Conservation (phyloP, 352 stramenopile genomes). For the Plasmopara viticola region DNA sequence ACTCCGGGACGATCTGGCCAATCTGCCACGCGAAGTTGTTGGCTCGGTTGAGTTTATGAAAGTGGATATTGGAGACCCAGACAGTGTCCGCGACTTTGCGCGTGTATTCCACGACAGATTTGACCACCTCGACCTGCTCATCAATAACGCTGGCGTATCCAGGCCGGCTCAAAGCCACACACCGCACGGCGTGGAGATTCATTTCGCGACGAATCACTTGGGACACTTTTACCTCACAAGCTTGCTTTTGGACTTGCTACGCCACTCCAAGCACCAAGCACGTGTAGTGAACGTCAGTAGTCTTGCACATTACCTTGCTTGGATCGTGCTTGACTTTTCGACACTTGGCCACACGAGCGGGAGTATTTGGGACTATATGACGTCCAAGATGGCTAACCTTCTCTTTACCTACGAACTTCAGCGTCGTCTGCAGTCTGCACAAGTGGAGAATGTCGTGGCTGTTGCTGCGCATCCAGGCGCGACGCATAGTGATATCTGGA, state of each 20-base stretch:
- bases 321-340: constrained; percentile 31
- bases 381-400: constrained; percentile 53
- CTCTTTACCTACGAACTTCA: constrained; percentile 63
- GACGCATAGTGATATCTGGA: constrained; percentile 47
- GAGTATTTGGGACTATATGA: constrained; percentile 39
- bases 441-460: constrained; percentile 36
- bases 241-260: constrained; percentile 34
- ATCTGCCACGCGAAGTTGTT: constrained; percentile 4
- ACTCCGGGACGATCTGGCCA: constrained; percentile 22
- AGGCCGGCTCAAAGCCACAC: constrained; percentile 30
- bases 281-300: constrained; percentile 55
- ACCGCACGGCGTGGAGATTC: constrained; percentile 38
- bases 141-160: constrained; percentile 73
- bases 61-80: constrained; percentile 23
- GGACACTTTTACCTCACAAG: constrained; percentile 61
- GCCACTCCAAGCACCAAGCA: constrained; percentile 26
- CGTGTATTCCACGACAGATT: constrained; percentile 28
- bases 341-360: constrained; percentile 32
- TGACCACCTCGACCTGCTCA: constrained; percentile 48
- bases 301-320: constrained; percentile 33
- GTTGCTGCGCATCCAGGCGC: constrained; percentile 48
- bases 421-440: constrained; percentile 26
- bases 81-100: constrained; percentile 39
- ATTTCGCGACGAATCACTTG: constrained; percentile 73
- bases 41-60: constrained; percentile 57